Percentiles rank a stretch among this genome's conserved stretches.
These are phyloP conservation scores for Blepharisma japonicum DNA, from an alignment of 73 alveolate species.

Conservation along the genomic window DNA sequence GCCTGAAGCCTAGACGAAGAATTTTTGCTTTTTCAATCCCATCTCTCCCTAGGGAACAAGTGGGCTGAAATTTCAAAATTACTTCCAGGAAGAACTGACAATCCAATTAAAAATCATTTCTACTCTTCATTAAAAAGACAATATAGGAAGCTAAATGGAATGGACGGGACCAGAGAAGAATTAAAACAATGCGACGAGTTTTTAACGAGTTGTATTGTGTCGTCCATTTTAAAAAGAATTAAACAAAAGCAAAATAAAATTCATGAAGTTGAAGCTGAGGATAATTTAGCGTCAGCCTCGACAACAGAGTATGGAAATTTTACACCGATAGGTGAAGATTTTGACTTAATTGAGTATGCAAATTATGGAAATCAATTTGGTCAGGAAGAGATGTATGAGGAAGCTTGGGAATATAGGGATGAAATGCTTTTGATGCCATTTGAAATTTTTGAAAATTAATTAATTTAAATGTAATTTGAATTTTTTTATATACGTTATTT, in stretches of 20 bases:
- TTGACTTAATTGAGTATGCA: no score
- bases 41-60: conserved; percentile 77
- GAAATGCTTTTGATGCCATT: no score
- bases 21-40: conserved; percentile 68
- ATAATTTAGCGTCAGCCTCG: no score
- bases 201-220: not conserved
- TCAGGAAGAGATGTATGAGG: no score
- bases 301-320: no score
- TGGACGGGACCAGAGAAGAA: conserved; percentile 10
- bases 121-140: conserved; percentile 82
- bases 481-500: no score
- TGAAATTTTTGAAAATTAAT: no score
- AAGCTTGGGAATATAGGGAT: no score
- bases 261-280: not conserved
- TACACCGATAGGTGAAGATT: no score
- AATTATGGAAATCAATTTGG: no score
- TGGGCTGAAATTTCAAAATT: conserved; percentile 88
- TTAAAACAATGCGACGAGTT: conserved; percentile 3
- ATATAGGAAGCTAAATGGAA: conserved; percentile 63
- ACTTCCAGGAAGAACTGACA: conserved; percentile 90
- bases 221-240: not conserved
- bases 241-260: not conserved
- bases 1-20: conserved; percentile 92
- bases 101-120: conserved; percentile 82
- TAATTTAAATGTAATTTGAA: no score